Evolutionary conservation across 2,329 filamentous ascomycete genomes (phyloP).

Genomic region (Apiospora phragmitis): DNA sequence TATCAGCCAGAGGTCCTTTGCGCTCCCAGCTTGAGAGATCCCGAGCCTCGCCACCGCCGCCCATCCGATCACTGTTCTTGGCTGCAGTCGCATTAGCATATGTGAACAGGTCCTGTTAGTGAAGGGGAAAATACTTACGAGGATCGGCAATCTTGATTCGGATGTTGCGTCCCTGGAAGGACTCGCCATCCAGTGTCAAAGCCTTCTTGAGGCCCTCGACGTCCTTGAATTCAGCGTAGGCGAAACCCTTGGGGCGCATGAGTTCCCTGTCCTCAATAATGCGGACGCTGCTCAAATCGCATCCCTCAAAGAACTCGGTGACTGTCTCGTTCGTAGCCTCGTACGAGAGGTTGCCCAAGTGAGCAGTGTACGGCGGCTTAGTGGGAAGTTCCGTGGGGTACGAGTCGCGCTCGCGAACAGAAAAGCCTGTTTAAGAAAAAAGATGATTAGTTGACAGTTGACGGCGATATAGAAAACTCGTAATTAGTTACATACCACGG

Average conservation of each 20-base stretch:
- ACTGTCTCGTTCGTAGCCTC: slow-evolving; percentile 85
- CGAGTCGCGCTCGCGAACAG: slow-evolving; percentile 75
- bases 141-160: slow-evolving; percentile 96
- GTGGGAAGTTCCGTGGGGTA: slow-evolving; percentile 75
- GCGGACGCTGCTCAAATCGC: slow-evolving; percentile 85
- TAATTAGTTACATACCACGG: slow-evolving; percentile 39
- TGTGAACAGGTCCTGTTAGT: neutral
- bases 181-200: slow-evolving; percentile 76
- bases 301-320: slow-evolving; percentile 80
- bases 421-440: slow-evolving; percentile 48
- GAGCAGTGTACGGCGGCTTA: slow-evolving; percentile 92
- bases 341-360: slow-evolving; percentile 95
- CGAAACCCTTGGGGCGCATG: slow-evolving; percentile 94
- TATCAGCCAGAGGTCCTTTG: slow-evolving; percentile 82
- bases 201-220: slow-evolving; percentile 91
- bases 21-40: slow-evolving; percentile 91
- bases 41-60: slow-evolving; percentile 64
- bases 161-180: slow-evolving; percentile 86
- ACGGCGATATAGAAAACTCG: neutral
- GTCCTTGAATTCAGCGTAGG: slow-evolving; percentile 90
- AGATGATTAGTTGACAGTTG: slow-evolving; percentile 15
- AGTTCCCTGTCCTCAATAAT: slow-evolving; percentile 97
- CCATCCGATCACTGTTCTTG: slow-evolving; percentile 74
- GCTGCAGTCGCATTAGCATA: slow-evolving; percentile 56
- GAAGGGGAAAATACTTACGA: slow-evolving; percentile 65